A percentile compares a stretch with the other conserved stretches of the same genome.
phyloP scores from a whole-genome alignment of 1,284 basidiomycete species.

The Cutaneotrichosporon cutaneum region DNA sequence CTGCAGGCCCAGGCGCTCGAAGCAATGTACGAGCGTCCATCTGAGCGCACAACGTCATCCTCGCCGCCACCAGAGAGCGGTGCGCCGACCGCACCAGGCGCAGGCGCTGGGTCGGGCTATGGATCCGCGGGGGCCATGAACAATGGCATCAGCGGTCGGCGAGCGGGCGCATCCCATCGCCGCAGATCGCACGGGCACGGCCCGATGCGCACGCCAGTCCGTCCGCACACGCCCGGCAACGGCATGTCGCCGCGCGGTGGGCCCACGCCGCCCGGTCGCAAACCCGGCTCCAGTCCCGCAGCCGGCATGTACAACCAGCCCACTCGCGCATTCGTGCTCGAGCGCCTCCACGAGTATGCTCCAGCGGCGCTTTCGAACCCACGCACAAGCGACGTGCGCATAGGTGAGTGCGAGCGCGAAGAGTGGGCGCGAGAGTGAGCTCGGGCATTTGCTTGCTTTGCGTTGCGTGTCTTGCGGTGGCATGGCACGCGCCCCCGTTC shows the following conservation, averaged over 20 bases:
- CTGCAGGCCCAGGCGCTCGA: conserved; percentile 6
- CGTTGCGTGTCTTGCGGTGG: background rate
- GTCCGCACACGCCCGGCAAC: background rate
- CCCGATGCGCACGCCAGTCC: conserved; percentile 4
- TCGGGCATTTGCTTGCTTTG: background rate
- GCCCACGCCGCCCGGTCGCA: background rate
- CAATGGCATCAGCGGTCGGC: conserved; percentile 2
- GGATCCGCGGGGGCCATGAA: background rate
- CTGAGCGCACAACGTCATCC: background rate
- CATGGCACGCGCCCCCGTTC: background rate
- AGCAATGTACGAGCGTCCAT: conserved; percentile 2
- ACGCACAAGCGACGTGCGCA: conserved; percentile 41
- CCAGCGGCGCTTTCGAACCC: conserved; percentile 42
- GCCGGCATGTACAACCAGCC: conserved; percentile 1
- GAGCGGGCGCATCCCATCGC: conserved; percentile 1
- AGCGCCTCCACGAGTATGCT: conserved; percentile 42
- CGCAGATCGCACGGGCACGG: conserved; percentile 2
- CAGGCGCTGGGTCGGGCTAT: background rate
- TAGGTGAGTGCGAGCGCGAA: conserved; percentile 36
- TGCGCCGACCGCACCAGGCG: background rate
- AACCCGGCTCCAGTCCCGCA: background rate
- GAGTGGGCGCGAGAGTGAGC: background rate
- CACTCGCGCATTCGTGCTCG: conserved; percentile 39
- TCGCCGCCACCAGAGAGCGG: conserved; percentile 1
- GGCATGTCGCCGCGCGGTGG: background rate